Percentiles rank a stretch among this genome's conserved stretches.
Conservation (phyloP, 768 basidiomycete species). For the Russula sp. region DNA sequence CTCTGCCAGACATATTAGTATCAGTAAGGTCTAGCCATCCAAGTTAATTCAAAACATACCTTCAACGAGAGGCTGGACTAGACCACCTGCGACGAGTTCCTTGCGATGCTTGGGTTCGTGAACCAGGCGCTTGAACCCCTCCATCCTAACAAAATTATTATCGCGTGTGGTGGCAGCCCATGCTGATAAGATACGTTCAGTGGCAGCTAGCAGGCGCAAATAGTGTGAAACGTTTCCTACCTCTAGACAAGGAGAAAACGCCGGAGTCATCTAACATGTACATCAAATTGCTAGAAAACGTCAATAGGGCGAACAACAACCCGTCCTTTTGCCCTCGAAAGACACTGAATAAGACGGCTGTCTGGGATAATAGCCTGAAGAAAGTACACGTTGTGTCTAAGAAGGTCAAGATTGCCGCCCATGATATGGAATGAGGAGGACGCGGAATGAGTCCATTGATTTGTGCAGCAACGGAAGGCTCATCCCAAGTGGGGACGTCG, state of each 20-base stretch:
- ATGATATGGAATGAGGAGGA: slow-evolving; percentile 42
- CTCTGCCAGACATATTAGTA: not conserved
- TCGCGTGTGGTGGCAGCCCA: slow-evolving; percentile 72
- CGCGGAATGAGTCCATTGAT: slow-evolving; percentile 46
- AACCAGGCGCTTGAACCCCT: slow-evolving; percentile 56
- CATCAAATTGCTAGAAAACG: slow-evolving; percentile 34
- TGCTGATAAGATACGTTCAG: slow-evolving; percentile 28
- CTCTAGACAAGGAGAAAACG: slow-evolving; percentile 32
- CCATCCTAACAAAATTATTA: slow-evolving; percentile 50
- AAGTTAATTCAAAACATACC: slow-evolving; percentile 24
- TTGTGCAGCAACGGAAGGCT: slow-evolving; percentile 57
- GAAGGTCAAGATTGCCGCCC: slow-evolving; percentile 45
- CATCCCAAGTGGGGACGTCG: slow-evolving; percentile 70
- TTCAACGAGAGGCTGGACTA: slow-evolving; percentile 44
- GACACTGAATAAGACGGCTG: slow-evolving; percentile 52
- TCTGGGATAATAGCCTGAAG: slow-evolving; percentile 49
- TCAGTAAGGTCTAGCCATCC: too few species aligned
- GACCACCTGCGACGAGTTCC: slow-evolving; percentile 63
- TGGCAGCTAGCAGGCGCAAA: not conserved
- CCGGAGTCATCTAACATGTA: slow-evolving; percentile 21
- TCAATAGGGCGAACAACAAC: slow-evolving; percentile 47
- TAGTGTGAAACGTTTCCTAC: not conserved
- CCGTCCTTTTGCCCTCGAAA: slow-evolving; percentile 61
- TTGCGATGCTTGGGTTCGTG: slow-evolving; percentile 50
- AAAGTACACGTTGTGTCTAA: slow-evolving; percentile 36